Base-by-base conservation (phyloP, 768 basidiomycete species). In the Harrya chromipes region DNA sequence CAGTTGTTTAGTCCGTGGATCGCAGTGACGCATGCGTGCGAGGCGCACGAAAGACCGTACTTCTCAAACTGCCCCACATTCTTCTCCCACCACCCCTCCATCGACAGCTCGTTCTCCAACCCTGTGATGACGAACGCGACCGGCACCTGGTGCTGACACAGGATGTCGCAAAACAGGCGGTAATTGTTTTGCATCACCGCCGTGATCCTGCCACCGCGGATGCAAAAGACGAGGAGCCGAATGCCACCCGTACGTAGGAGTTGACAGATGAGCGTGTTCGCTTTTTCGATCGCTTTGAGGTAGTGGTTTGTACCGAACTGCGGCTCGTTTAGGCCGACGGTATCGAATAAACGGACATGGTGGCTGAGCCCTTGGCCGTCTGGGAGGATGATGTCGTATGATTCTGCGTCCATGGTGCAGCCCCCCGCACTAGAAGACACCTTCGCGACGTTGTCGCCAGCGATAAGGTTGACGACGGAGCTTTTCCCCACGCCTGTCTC, bases 11-110 rank as follows among this genome's bases (percentile, higher is more conserved):
- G 54, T 20, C 72, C 64, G 23, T 56, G 55, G 21, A 41, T 70
- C 4, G 72, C 68, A 3, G 72, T 74, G 53, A 76, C 51, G 47
- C 76, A 76, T 0, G 65, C 73, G 16, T 72, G 67, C 4, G 68
- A 70, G 16, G 54, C 41, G 20, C 70, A 62, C 27, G 45, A 53
- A 29, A 64, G 59, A 0, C 24, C 24, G 40, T 53, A 60, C 12
- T 49, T 49, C 27, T 64, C 63, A 45, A 76, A 76, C 10, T 35
- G 35, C 23, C 39, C 17, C 46, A 59, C 50, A 26, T 75, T 75
- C 10, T 55, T 50, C n/a, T 48, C 46, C 70, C 68, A 70, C 70
- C 66, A 71, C 11, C 29, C 47, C 17, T 70, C 68, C 69, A 69
- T 69, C 14, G 54, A 48, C 0, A 50, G 49, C 17, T 69, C 35